These are phyloP conservation scores for Isoetes taiwanensis DNA, from an alignment of 75 land plant genomes.

Conservation along the genomic window DNA sequence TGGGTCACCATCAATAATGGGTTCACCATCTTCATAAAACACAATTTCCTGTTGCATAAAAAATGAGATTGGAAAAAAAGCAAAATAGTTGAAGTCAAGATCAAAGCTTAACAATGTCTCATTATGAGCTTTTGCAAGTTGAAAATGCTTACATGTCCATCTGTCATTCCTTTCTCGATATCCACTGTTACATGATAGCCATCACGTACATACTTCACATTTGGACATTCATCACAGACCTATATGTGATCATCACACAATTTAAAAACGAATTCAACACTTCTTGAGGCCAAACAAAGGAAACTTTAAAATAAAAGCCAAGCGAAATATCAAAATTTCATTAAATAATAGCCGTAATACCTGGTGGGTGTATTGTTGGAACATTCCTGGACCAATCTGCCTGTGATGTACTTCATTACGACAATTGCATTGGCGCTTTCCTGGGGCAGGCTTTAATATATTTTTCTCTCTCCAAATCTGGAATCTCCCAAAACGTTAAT, in stretches of 20 bases:
- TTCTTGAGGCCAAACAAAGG: too few relatives aligned
- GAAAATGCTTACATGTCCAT: conserved; percentile 54
- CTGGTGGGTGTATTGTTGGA: conserved; percentile 92
- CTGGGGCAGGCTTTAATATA: conserved; percentile 82
- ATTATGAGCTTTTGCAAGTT: too few relatives aligned
- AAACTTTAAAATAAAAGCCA: too few relatives aligned
- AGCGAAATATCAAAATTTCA: too few relatives aligned
- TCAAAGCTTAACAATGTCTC: too few relatives aligned
- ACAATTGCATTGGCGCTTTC: conserved; percentile 85
- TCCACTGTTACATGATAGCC: conserved; percentile 66
- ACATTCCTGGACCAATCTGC: conserved; percentile 97
- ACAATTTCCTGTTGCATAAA: conserved; percentile 45
- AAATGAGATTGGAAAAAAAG: background rate
- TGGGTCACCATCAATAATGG: conserved; percentile 78
- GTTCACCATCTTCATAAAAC: conserved; percentile 93
- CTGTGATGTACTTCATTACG: conserved; percentile 83
- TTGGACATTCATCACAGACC: conserved; percentile 90
- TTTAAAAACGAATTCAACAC: too few relatives aligned
- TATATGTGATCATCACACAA: too few relatives aligned
- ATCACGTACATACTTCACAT: conserved; percentile 83
- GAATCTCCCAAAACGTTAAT: too few relatives aligned
- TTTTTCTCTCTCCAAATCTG: conserved; percentile 96
- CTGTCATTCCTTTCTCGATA: conserved; percentile 90
- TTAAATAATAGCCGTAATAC: too few relatives aligned
- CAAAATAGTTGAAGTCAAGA: too few relatives aligned